These are phyloP conservation scores for Fusarium sp. DNA, from an alignment of 2,329 filamentous ascomycete species.

Conservation along the genomic window DNA sequence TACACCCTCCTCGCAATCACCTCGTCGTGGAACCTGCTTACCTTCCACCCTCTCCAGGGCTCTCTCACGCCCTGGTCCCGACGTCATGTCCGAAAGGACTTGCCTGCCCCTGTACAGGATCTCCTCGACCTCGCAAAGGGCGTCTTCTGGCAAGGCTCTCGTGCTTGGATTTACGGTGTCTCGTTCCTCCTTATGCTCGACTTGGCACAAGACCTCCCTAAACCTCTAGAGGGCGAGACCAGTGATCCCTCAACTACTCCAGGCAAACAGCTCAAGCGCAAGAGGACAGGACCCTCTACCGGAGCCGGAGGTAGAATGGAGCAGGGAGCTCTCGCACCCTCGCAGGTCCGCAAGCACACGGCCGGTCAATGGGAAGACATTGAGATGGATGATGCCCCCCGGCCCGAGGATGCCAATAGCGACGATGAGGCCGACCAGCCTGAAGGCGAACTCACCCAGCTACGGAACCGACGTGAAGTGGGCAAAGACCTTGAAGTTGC, in stretches of 20 bases:
- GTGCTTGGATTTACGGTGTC: slow-evolving; percentile 90
- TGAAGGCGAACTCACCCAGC: slow-evolving; percentile 54
- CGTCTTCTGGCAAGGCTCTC: slow-evolving; percentile 83
- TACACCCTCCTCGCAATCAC: slow-evolving; percentile 69
- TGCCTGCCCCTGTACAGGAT: slow-evolving; percentile 81
- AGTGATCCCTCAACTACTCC: slow-evolving; percentile 34
- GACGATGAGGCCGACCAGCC: slow-evolving; percentile 58
- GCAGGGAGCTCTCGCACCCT: slow-evolving; percentile 61
- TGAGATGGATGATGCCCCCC: slow-evolving; percentile 57
- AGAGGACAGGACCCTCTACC: slow-evolving; percentile 63
- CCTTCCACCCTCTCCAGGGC: slow-evolving; percentile 85
- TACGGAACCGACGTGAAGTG: slow-evolving; percentile 51
- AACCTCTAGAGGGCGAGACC: slow-evolving; percentile 52
- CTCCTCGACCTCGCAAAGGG: slow-evolving; percentile 87
- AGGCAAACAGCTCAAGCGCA: slow-evolving; percentile 64
- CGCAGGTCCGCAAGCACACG: slow-evolving; percentile 59
- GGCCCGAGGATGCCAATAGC: slow-evolving; percentile 53
- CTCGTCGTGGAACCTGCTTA: slow-evolving; percentile 75
- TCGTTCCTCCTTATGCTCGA: slow-evolving; percentile 96
- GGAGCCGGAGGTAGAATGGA: slow-evolving; percentile 70
- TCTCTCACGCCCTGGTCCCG: slow-evolving; percentile 88
- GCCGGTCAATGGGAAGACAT: slow-evolving; percentile 60
- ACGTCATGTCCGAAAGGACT: slow-evolving; percentile 80
- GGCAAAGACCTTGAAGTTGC: slow-evolving; percentile 36
- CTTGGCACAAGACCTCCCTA: slow-evolving; percentile 77